Evolutionary conservation across 495 filamentous ascomycete genomes (phyloP).

Genomic region (Cudoniella acicularis): DNA sequence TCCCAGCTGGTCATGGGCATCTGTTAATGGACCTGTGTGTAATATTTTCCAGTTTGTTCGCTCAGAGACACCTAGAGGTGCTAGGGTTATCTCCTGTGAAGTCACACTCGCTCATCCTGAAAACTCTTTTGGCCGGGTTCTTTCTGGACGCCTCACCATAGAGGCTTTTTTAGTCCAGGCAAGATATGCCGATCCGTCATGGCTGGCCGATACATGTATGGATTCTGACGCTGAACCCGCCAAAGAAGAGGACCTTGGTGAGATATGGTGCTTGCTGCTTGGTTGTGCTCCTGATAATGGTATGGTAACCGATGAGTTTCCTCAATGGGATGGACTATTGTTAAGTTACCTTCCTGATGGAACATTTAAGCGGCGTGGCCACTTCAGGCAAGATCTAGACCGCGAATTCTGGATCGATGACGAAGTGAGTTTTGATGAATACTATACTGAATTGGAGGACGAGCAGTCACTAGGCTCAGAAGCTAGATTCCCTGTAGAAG

Average conservation of each 20-base stretch:
- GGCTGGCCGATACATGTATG: conserved; percentile 4
- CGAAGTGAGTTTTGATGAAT: conserved; percentile 4
- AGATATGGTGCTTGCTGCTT: conserved; percentile 2
- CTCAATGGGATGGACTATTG: conserved; percentile 2
- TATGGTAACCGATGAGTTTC: not conserved
- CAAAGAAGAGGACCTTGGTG: not conserved
- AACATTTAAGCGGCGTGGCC: conserved; percentile 2
- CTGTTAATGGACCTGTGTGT: conserved; percentile 5
- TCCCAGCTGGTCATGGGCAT: conserved; percentile 13
- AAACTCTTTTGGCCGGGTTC: conserved; percentile 2
- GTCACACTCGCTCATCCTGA: conserved; percentile 3
- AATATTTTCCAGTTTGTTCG: not conserved
- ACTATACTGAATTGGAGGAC: not conserved
- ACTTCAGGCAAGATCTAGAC: conserved; percentile 5
- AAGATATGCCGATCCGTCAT: not conserved
- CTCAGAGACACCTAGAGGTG: conserved; percentile 1
- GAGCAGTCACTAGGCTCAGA: not conserved
- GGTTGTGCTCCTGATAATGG: conserved; percentile 6
- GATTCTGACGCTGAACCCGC: not conserved
- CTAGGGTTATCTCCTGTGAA: conserved; percentile 1
- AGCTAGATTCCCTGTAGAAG: conserved; percentile 1
- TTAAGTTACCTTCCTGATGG: conserved; percentile 1
- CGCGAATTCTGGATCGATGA: not conserved
- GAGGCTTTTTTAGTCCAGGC: not conserved
- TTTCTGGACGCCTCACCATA: conserved; percentile 2